Conservation (phyloP, 768 basidiomycete genomes). For the Cystobasidium tubakii region DNA sequence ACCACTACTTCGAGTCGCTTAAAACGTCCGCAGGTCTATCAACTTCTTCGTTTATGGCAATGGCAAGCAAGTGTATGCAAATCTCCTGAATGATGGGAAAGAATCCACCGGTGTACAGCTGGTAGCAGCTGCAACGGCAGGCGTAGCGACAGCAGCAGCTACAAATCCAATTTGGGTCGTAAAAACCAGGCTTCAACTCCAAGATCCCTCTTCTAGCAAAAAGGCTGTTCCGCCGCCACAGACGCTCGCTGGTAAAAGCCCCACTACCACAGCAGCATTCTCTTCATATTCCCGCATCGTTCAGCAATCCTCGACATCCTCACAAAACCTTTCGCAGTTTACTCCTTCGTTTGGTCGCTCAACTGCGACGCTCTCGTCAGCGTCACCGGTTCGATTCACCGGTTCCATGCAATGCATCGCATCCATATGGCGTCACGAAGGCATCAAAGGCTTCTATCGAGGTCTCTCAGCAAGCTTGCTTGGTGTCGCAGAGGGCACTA, state of each 20-base stretch:
- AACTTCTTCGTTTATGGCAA: conserved; percentile 98
- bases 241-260: background rate
- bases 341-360: conserved; percentile 40
- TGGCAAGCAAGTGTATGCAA: conserved; percentile 82
- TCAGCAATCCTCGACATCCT: conserved; percentile 13
- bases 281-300: conserved; percentile 22
- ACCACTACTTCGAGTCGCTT: background rate
- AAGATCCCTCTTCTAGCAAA: conserved; percentile 42
- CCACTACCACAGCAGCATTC: conserved; percentile 11
- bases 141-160: conserved; percentile 74
- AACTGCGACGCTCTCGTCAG: conserved; percentile 38
- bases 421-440: conserved; percentile 71
- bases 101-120: conserved; percentile 86
- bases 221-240: background rate
- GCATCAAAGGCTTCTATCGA: conserved; percentile 83
- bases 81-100: conserved; percentile 63
- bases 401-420: conserved; percentile 34
- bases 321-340: conserved; percentile 9
- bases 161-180: conserved; percentile 99
- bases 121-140: conserved; percentile 74
- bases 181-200: conserved; percentile 86
- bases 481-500: conserved; percentile 90
- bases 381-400: background rate
- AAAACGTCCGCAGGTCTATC: conserved; percentile 58
- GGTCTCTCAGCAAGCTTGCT: conserved; percentile 90